Conservation (phyloP, 116 monocot genomes). For the Posidonia oceanica region DNA sequence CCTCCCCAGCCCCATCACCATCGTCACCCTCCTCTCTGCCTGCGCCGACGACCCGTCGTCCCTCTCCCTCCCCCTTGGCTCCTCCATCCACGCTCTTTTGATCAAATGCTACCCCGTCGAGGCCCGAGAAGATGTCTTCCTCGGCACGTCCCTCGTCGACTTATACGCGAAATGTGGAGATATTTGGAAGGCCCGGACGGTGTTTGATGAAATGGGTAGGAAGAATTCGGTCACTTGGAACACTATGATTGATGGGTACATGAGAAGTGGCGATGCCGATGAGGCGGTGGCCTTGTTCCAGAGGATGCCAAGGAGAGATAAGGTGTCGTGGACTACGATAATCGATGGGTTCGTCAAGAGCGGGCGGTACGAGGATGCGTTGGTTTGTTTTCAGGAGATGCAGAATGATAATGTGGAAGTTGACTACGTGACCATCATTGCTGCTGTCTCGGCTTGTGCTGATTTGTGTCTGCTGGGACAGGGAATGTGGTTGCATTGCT, state of each 20-base stretch:
- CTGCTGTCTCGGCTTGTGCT: constrained; percentile 46
- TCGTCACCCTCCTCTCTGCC: constrained; percentile 5
- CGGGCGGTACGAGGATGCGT: constrained; percentile 34
- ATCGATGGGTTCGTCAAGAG: constrained; percentile 47
- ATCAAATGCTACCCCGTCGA: neutral
- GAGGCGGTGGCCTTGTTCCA: constrained; percentile 29
- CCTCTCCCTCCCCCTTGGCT: constrained; percentile 4
- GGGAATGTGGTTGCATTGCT: constrained; percentile 35
- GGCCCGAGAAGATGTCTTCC: constrained; percentile 11
- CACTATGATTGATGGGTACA: constrained; percentile 33
- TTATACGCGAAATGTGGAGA: constrained; percentile 19
- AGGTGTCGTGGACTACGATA: constrained; percentile 49
- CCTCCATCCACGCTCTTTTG: constrained; percentile 4
- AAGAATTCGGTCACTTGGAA: constrained; percentile 20
- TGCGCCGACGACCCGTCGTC: neutral
- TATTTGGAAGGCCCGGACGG: constrained; percentile 13
- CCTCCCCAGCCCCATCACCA: constrained; percentile 15
- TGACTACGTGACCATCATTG: constrained; percentile 33
- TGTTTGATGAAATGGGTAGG: constrained; percentile 30
- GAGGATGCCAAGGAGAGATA: constrained; percentile 26
- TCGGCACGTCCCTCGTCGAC: constrained; percentile 25
- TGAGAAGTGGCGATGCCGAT: constrained; percentile 22
- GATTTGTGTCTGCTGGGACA: constrained; percentile 27
- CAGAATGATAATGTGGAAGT: constrained; percentile 16
- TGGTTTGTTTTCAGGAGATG: constrained; percentile 46